Evolutionary conservation across 768 basidiomycete species (phyloP).

Genomic region (Mycena vulgaris): DNA sequence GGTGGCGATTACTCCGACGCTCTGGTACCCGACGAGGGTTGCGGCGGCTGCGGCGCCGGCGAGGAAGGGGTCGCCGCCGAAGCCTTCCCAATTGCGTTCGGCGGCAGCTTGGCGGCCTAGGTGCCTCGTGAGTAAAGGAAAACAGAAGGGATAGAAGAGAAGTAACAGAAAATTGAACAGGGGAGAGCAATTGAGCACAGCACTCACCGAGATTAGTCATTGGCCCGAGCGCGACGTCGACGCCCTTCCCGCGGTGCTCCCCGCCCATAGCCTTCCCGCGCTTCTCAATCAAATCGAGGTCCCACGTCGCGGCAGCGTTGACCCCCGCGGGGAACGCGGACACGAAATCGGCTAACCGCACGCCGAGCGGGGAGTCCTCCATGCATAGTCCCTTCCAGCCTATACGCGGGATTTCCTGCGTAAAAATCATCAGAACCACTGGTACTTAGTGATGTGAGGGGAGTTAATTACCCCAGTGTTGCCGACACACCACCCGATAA

Average conservation of each 20-base stretch:
- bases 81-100: conserved; percentile 67
- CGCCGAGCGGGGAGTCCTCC: conserved; percentile 70
- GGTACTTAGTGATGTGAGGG: too few relatives aligned
- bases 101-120: conserved; percentile 29
- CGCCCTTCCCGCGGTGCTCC: conserved; percentile 76
- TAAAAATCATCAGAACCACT: too few relatives aligned
- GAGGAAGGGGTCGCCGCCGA: conserved; percentile 61
- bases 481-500: conserved; percentile 42
- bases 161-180: too few relatives aligned
- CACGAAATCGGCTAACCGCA: conserved; percentile 68
- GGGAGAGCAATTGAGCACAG: too few relatives aligned
- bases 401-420: conserved; percentile 44
- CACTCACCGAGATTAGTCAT: conserved; percentile 39
- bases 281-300: conserved; percentile 34
- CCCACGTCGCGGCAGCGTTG: conserved; percentile 73
- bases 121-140: too few relatives aligned
- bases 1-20: conserved; percentile 55
- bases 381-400: conserved; percentile 42
- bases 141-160: too few relatives aligned
- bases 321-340: conserved; percentile 76
- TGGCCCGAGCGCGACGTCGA: conserved; percentile 43
- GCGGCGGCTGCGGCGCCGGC: conserved; percentile 56
- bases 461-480: conserved; percentile 34
- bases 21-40: conserved; percentile 57
- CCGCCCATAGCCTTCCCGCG: conserved; percentile 72